Evolutionary conservation across 805 yeast species (phyloP), one percentile per base, ranked within the genome.

Genomic region (Lipomyces japonicus): DNA sequence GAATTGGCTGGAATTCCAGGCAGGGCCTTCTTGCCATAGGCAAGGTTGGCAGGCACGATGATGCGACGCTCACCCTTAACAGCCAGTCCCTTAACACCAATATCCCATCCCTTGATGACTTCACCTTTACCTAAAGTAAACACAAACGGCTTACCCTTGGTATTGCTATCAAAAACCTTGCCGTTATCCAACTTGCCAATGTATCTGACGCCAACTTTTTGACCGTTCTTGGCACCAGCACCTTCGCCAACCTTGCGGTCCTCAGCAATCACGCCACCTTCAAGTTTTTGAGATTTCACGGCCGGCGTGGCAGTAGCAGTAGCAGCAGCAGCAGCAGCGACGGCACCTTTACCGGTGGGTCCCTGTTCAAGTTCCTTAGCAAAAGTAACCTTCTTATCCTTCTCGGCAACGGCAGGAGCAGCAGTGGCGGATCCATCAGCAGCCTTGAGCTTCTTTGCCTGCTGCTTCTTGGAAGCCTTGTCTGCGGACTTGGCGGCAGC

Each of bases 41-140:
- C 99, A 82, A 86, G 86, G 65, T 90, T 80, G 47, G 98, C 84
- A 63, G 99, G 98, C 61, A 93, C 88, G 55, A 88, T 79, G 61
- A 93, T 88, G 76, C 97, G 83, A 79, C 98, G 90, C 79, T 93
- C 98, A 68, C 97, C 97, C 66, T 96, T 96, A 67, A 87, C 95
- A 50, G 95, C 82, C 97, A 93, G 90, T 69, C 97, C 97, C 52
- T 91, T 89, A 64, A 93, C 93, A 78, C 99, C 99, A 65, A 91
- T 79, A 69, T 93, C 99, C 87, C 96, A 93, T 60, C 97, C 98
- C 72, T 87, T 87, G 77, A 93, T 93, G 62, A 95, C 97, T 74
- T 93, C 98, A 68, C 97, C 98, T 70, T 84, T 86, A 65, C 98
- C 98, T 63, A 93, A 79, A 57, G 79, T 80, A 73, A 93, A 93